Evolutionary conservation across 2,329 filamentous ascomycete genomes (phyloP).

Genomic region (Sordariomycetes sp.): DNA sequence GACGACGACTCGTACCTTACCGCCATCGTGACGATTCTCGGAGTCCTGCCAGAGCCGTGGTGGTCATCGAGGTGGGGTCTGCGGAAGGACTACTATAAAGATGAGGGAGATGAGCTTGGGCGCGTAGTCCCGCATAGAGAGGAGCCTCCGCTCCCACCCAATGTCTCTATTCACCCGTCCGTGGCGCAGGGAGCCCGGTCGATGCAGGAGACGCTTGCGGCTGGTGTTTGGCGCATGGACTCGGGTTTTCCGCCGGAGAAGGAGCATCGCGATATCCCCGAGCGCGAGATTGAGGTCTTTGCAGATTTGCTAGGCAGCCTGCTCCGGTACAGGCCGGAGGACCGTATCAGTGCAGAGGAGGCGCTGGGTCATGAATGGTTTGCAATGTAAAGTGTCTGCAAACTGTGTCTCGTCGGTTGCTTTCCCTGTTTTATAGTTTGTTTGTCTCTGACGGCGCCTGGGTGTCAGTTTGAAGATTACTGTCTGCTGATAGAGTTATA

Average conservation of each 20-base stretch:
- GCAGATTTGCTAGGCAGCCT: conserved; percentile 14
- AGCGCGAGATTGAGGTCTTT: conserved; percentile 12
- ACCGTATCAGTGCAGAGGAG: conserved; percentile 9
- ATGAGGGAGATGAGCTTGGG: conserved; percentile 10
- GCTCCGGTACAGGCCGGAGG: conserved; percentile 9
- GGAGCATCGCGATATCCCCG: conserved; percentile 4
- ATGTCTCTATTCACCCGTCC: not conserved
- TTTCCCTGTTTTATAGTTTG: too few relatives aligned
- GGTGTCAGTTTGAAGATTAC: too few relatives aligned
- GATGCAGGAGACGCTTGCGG: conserved; percentile 7
- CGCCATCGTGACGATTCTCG: conserved; percentile 16
- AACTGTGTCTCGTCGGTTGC: too few relatives aligned
- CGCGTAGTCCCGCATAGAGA: conserved; percentile 5
- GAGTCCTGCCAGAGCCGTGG: conserved; percentile 18
- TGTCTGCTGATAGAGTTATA: too few relatives aligned
- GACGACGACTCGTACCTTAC: conserved; percentile 17
- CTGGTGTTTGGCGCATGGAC: conserved; percentile 5
- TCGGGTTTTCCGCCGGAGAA: not conserved
- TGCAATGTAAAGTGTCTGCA: not conserved
- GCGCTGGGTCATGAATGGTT: conserved; percentile 15
- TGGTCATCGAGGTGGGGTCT: conserved; percentile 17
- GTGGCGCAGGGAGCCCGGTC: conserved; percentile 5
- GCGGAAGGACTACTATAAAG: conserved; percentile 12
- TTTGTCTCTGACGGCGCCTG: too few relatives aligned
- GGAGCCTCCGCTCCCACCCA: not conserved